Evolutionary conservation across 768 basidiomycete genomes (phyloP), one percentile per base, ranked within the genome.

Genomic region (Collybia nuda): DNA sequence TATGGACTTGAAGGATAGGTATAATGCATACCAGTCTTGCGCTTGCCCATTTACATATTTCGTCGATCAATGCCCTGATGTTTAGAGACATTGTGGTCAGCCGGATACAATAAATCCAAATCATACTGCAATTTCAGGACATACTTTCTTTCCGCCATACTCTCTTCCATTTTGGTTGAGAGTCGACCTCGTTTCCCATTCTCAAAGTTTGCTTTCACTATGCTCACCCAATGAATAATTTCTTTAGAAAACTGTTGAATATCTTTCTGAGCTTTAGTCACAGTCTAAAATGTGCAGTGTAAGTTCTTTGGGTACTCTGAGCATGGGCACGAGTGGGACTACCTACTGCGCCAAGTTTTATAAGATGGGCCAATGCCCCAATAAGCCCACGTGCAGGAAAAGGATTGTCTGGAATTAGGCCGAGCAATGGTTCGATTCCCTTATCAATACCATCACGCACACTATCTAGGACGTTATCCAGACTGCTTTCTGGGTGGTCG

Each of bases 361-460:
- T 38, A 14, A 56, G 44, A 38, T 52, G 48, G 32, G 48, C 52
- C 32, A 59, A 32, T 15, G 50, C 53, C 45, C 50, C 52, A 19
- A 59, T 19, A 15, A 59, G 47, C 21, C 58, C 48, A 2, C 56
- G 55, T 7, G 50, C 50, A 39, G 58, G 58, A 19, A 59, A 51
- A 15, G 44, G 37, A 26, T 52, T 47, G 36, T 59, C 58, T 14
- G 58, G 56, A 29, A 56, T 47, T 3, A 56, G 14, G 11, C 54
- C 55, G 18, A 59, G 28, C 7, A 59, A 45, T 26, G 24, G 24
- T 26, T 26, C 24, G 7, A 26, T 7, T 26, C 24, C 24, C 24
- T 7, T 26, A 7, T 26, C 24, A 26, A 26, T 26, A 7, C 24
- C 24, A 7, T 7, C 24, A 26, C 24, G 7, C 7, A 26, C 7